These are phyloP conservation scores for Nakazawaea peltata DNA, from an alignment of 805 yeast species.

Conservation along the genomic window DNA sequence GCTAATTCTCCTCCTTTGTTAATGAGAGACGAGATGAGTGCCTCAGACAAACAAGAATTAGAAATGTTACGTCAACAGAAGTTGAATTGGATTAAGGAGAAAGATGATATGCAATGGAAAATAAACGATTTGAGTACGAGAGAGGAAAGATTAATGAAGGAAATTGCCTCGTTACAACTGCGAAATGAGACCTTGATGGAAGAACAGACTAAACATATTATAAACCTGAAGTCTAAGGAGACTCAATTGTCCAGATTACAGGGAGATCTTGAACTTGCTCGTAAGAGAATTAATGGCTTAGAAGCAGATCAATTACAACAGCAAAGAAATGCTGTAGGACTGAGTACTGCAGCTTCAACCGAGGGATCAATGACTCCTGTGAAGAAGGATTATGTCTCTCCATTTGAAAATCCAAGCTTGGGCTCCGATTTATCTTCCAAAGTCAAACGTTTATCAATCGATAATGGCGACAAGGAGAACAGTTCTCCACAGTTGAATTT, in stretches of 20 bases:
- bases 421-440: constrained; percentile 21
- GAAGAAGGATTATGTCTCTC: constrained; percentile 6
- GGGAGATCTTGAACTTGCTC: constrained; percentile 54
- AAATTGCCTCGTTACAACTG: constrained; percentile 24
- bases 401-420: constrained; percentile 7
- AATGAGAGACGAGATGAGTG: constrained; percentile 9
- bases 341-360: background rate
- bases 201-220: constrained; percentile 40
- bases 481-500: constrained; percentile 13
- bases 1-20: constrained; percentile 11
- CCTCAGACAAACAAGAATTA: constrained; percentile 36
- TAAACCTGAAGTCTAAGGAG: constrained; percentile 58
- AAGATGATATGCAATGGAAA: constrained; percentile 20
- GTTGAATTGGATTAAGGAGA: constrained; percentile 33
- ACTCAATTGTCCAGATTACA: constrained; percentile 54
- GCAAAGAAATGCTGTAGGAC: background rate
- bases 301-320: constrained; percentile 30
- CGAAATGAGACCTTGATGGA: constrained; percentile 35
- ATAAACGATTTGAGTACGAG: constrained; percentile 21
- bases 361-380: constrained; percentile 3
- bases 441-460: constrained; percentile 25
- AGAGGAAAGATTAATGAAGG: constrained; percentile 23
- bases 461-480: constrained; percentile 18
- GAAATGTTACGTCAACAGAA: constrained; percentile 47
- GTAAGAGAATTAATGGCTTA: constrained; percentile 41